Base-by-base conservation (phyloP, 2,329 filamentous ascomycete species). In the Zymoseptoria crescenta region DNA sequence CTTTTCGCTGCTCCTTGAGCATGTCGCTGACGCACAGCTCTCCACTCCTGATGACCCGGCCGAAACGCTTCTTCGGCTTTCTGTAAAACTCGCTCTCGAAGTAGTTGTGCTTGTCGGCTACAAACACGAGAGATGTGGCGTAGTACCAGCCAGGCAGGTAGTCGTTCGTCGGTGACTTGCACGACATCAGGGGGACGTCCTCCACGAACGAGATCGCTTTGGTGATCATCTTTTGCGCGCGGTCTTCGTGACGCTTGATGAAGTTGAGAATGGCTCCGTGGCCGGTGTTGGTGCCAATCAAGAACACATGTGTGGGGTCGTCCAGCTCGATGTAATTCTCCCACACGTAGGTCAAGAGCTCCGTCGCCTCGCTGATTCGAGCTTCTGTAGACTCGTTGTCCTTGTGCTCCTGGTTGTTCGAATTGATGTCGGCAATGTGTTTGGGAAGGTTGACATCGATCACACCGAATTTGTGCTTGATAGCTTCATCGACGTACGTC, bases 371-470 rank as follows among this genome's bases (percentile, higher is more conserved):
- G 24, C 72, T 72, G 8, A 69, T 71, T 35, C 76, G 72, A 55
- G 65, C 62, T 28, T 73, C 71, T 13, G 69, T 60, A 20, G 68
- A 61, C 83, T 86, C 72, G 83, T 83, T 57, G 70, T 75, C 65
- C 64, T 75, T 60, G 57, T 75, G 74, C 16, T 68, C 68, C 16
- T 70, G 68, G 20, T 69, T 61, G 51, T 74, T 73, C 64, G 70
- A 50, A 21, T 57, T 73, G 49, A 84, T 78, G 20, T 82, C 80
- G 1, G 87, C 86, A 54, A 92, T 79, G 67, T 91, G 84, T 64
- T 87, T 87, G 0, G 93, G 93, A 2, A 99, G 82, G 65, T 97
- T 97, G 59, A 96, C 83, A 72, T 99, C 94, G 67, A 99, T 88
- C 21, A 97, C 84, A 1, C 86, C 90, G 68, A 93, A 96, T 16